Evolutionary conservation across 2,329 filamentous ascomycete species (phyloP).

Genomic region (Botrytis sinoallii): DNA sequence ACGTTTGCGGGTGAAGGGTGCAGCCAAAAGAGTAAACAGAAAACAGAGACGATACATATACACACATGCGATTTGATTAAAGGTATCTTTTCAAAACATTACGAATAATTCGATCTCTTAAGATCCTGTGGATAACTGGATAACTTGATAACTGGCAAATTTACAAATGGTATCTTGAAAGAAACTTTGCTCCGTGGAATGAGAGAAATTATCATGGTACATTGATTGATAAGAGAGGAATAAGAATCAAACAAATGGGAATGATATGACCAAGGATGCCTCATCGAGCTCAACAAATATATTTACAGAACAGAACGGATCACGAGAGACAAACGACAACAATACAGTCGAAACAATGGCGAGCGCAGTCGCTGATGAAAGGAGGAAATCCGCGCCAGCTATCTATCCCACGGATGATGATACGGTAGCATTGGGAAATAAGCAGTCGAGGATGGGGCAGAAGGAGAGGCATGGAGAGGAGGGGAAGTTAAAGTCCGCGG

Average conservation of each 20-base stretch:
- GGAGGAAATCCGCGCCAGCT: conserved; percentile 37
- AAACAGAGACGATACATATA: neutral
- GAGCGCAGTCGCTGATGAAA: neutral
- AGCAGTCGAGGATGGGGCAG: neutral
- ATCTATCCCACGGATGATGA: conserved; percentile 52
- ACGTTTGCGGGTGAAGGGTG: conserved; percentile 8
- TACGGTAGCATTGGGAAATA: conserved; percentile 42
- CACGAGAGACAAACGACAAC: neutral
- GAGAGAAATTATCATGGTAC: neutral
- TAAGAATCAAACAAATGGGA: neutral
- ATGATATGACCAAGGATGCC: conserved; percentile 14
- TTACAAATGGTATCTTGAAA: neutral
- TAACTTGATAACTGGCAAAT: too few relatives aligned
- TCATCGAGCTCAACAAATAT: conserved; percentile 9
- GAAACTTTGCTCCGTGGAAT: neutral
- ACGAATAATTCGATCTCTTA: neutral
- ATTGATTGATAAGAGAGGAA: neutral
- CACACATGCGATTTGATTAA: neutral
- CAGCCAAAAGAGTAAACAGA: neutral
- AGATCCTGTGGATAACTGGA: neutral
- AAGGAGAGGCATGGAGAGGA: neutral
- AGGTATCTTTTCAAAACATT: neutral
- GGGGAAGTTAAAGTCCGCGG: neutral
- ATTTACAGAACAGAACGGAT: conserved; percentile 12
- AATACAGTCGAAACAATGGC: conserved; percentile 12